A percentile compares a stretch with the other conserved stretches of the same genome.
Evolutionary conservation across 2,329 filamentous ascomycete genomes (phyloP).

Genomic region (Seiridium unicorne): DNA sequence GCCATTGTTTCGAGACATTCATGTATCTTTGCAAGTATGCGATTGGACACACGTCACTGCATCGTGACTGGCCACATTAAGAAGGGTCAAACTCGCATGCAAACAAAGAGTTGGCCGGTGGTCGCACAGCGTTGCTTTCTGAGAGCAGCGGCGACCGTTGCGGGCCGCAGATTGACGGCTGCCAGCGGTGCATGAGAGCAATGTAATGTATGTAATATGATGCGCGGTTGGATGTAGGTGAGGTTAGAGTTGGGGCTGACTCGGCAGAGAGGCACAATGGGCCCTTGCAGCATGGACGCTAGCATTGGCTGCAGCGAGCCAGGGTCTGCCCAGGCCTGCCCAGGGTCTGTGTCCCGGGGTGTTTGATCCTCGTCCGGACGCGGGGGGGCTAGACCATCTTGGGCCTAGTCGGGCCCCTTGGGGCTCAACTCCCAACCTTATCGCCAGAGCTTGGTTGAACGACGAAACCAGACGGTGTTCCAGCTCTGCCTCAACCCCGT

Average conservation of each 20-base stretch:
- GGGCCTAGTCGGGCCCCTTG: conserved; percentile 14
- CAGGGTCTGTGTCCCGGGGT: conserved; percentile 19
- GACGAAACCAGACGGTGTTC: conserved; percentile 46
- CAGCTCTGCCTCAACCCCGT: conserved; percentile 44
- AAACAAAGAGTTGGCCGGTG: background rate
- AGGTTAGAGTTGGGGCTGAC: background rate
- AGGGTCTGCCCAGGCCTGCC: conserved; percentile 4
- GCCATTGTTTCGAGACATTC: background rate
- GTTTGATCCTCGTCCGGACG: conserved; percentile 20
- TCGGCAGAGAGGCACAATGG: no score
- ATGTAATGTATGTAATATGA: background rate
- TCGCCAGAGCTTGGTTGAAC: conserved; percentile 23
- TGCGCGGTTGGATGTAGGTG: background rate
- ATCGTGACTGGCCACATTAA: background rate
- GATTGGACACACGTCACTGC: background rate
- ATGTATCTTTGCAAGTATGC: background rate
- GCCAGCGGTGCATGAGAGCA: background rate
- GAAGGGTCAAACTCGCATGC: no score
- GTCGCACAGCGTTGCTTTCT: background rate
- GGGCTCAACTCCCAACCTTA: conserved; percentile 22
- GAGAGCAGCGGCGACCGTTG: background rate
- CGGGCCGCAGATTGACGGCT: background rate
- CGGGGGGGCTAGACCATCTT: conserved; percentile 17
- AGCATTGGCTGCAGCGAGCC: background rate
- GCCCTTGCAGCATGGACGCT: background rate